Percentiles rank a stretch among this genome's conserved stretches.
Conservation (phyloP, 495 filamentous ascomycete genomes). For the Daldinia childiae region DNA sequence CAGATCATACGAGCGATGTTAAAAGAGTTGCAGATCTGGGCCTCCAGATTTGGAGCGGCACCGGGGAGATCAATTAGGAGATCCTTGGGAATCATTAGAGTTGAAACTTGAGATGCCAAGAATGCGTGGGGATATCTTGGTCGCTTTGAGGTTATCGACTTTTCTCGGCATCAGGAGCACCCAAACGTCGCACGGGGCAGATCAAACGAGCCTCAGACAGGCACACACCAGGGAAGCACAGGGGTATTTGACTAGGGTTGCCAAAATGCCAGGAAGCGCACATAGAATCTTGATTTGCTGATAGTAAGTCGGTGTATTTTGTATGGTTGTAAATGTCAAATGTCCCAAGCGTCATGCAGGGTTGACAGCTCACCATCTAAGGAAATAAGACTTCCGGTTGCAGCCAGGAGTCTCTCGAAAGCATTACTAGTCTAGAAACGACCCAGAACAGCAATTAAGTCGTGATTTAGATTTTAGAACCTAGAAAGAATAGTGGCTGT, state of each 20-base stretch:
- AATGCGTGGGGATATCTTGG: slow-evolving; percentile 13
- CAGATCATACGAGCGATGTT: slow-evolving; percentile 40
- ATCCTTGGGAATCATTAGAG: slow-evolving; percentile 36
- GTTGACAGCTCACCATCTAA: slow-evolving; percentile 30
- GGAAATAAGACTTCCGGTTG: slow-evolving; percentile 36
- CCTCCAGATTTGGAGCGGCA: slow-evolving; percentile 20
- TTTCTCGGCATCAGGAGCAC: slow-evolving; percentile 26
- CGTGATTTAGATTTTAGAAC: slow-evolving; percentile 12
- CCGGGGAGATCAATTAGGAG: slow-evolving; percentile 36
- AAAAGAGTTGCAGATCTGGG: slow-evolving; percentile 30
- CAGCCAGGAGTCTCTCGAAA: slow-evolving; percentile 31
- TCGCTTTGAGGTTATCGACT: slow-evolving; percentile 38
- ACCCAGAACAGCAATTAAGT: slow-evolving; percentile 14
- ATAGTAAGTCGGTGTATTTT: slow-evolving; percentile 9
- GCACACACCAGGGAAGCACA: neutral
- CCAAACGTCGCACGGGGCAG: slow-evolving; percentile 36
- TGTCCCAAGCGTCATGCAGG: slow-evolving; percentile 10
- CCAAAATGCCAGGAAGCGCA: neutral
- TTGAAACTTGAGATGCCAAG: slow-evolving; percentile 43
- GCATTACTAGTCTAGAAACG: slow-evolving; percentile 4
- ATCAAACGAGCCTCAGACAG: slow-evolving; percentile 47
- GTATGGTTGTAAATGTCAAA: neutral
- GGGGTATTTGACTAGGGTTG: neutral
- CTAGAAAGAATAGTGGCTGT: slow-evolving; percentile 29
- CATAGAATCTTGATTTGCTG: neutral